Conservation (phyloP, 495 filamentous ascomycete species). For the Daldinia vernicosa region DNA sequence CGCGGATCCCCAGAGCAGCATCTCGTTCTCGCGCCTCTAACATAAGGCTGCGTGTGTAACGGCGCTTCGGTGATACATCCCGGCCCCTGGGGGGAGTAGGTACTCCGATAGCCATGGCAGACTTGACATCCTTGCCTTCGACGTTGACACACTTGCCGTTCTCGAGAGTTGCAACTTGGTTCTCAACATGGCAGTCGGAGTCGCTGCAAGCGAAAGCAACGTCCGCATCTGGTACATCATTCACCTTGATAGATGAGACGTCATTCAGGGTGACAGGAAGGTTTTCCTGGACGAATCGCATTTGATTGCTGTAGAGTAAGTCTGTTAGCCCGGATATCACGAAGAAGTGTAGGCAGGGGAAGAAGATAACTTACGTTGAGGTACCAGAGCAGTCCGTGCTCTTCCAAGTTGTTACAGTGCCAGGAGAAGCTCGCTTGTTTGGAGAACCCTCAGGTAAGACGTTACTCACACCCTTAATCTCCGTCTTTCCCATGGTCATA, state of each 20-base stretch:
- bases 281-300: background rate
- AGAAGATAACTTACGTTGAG: background rate
- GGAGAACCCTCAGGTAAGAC: background rate
- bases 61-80: background rate
- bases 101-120: conserved; percentile 29
- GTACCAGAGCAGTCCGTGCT: background rate
- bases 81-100: conserved; percentile 5
- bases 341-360: background rate
- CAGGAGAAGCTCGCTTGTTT: background rate
- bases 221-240: conserved; percentile 13
- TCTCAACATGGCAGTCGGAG: conserved; percentile 24
- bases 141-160: conserved; percentile 26
- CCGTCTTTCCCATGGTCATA: background rate
- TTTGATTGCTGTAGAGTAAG: background rate
- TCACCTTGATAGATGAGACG: conserved; percentile 13
- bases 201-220: conserved; percentile 23
- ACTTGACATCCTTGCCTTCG: conserved; percentile 19
- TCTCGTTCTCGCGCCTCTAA: conserved; percentile 9
- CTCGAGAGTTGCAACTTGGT: conserved; percentile 21
- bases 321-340: background rate
- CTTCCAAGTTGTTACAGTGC: background rate
- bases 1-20: background rate
- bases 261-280: background rate
- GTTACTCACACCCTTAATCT: background rate
- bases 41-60: conserved; percentile 9